Evolutionary conservation across 179 eudicot species (phyloP).

Genomic region (Nepenthes alata): DNA sequence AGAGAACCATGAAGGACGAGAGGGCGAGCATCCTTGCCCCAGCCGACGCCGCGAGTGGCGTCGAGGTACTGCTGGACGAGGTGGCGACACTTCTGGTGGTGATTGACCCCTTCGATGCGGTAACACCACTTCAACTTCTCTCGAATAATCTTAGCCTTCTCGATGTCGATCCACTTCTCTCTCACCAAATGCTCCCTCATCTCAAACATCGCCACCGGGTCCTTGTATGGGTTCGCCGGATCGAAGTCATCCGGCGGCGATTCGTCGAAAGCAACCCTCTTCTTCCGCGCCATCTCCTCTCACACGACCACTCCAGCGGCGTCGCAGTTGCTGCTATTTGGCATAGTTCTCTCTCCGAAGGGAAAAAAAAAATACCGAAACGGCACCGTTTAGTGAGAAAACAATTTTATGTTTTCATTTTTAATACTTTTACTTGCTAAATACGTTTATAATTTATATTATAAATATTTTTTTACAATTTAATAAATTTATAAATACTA

Average conservation of each 20-base stretch:
- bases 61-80: conserved; percentile 82
- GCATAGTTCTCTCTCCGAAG: no score
- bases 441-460: no score
- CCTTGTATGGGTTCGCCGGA: conserved; percentile 79
- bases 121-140: conserved; percentile 81
- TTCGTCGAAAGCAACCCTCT: conserved; percentile 62
- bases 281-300: conserved; percentile 63
- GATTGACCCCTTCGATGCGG: conserved; percentile 79
- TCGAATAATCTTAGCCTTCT: conserved; percentile 72
- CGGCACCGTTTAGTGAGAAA: no score
- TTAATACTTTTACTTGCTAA: no score
- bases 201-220: conserved; percentile 90
- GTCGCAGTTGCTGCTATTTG: no score
- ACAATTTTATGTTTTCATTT: no score
- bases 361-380: no score
- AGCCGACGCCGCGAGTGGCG: conserved; percentile 83
- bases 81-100: conserved; percentile 82
- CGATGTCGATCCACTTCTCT: conserved; percentile 93
- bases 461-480: no score
- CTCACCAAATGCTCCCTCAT: conserved; percentile 79
- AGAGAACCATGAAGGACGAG: conserved; percentile 35
- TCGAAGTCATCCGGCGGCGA: conserved; percentile 84
- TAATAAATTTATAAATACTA: no score
- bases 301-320: neutral
- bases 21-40: conserved; percentile 77